These are phyloP conservation scores for Melaleuca alternifolia DNA, from an alignment of 345 rosid species.

Conservation along the genomic window DNA sequence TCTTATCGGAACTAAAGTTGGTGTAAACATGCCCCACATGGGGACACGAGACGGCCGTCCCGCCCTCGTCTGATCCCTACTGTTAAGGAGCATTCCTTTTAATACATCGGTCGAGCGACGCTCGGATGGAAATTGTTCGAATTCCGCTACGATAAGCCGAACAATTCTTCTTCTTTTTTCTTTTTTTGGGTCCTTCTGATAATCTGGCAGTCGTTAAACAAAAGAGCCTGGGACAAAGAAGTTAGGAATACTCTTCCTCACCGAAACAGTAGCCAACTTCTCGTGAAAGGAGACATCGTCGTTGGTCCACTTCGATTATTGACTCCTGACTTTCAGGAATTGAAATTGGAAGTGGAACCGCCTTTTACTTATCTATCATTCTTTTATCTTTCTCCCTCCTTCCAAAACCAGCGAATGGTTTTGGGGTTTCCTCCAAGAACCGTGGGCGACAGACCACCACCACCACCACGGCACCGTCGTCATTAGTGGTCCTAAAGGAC, in stretches of 20 bases:
- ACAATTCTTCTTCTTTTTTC: neutral
- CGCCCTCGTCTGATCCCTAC: neutral
- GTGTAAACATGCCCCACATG: neutral
- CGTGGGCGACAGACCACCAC: neutral
- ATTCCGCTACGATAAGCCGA: neutral
- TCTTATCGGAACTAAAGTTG: neutral
- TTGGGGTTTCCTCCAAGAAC: neutral
- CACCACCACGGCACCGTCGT: neutral
- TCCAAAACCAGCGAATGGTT: neutral
- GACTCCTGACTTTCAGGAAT: neutral
- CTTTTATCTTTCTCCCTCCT: no score
- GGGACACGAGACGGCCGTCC: neutral
- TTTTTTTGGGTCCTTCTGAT: accelerated
- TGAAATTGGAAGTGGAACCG: neutral
- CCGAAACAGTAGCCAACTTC: neutral
- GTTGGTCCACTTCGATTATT: neutral
- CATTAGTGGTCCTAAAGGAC: neutral
- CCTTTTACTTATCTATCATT: neutral
- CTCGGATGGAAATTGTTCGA: neutral
- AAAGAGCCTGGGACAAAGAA: neutral
- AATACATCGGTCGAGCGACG: neutral
- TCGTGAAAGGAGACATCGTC: neutral
- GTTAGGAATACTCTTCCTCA: neutral
- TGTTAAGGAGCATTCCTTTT: neutral
- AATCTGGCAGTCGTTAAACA: neutral